Conservation (phyloP, 2,329 filamentous ascomycete genomes). For the Magnaporthales sp. region DNA sequence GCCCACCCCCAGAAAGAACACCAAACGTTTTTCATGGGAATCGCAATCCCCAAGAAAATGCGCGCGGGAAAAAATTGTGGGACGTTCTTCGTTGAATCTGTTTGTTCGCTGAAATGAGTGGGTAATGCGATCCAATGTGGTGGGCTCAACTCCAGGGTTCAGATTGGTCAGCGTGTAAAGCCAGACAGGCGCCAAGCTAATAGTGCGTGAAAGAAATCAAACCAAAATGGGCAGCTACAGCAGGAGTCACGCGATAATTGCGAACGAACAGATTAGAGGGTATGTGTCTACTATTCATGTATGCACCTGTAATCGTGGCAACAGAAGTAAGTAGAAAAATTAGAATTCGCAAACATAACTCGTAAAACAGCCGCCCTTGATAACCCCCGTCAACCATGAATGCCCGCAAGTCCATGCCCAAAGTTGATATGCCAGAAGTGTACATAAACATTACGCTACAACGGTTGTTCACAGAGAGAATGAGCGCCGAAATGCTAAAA, state of each 20-base stretch:
- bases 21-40: not conserved
- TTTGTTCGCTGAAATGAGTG: not conserved
- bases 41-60: not conserved
- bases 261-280: not conserved
- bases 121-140: not conserved
- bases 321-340: not conserved
- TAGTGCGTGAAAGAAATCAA: not conserved
- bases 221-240: not conserved
- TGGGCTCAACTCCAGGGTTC: not conserved
- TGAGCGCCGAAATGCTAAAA: not conserved
- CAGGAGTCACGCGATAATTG: not conserved
- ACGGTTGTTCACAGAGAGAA: not conserved
- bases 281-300: too few species aligned
- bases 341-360: not conserved
- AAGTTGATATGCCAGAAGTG: not conserved
- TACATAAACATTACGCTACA: constrained; percentile 1
- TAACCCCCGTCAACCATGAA: not conserved
- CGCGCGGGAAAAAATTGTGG: not conserved
- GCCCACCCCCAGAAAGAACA: not conserved
- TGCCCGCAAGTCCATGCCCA: constrained; percentile 1
- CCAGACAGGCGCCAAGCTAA: not conserved
- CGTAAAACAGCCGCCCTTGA: not conserved
- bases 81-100: not conserved
- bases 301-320: not conserved
- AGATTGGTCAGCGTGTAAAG: not conserved